These are phyloP conservation scores for Podospora sp. DNA, from an alignment of 495 filamentous ascomycete genomes.

Conservation along the genomic window DNA sequence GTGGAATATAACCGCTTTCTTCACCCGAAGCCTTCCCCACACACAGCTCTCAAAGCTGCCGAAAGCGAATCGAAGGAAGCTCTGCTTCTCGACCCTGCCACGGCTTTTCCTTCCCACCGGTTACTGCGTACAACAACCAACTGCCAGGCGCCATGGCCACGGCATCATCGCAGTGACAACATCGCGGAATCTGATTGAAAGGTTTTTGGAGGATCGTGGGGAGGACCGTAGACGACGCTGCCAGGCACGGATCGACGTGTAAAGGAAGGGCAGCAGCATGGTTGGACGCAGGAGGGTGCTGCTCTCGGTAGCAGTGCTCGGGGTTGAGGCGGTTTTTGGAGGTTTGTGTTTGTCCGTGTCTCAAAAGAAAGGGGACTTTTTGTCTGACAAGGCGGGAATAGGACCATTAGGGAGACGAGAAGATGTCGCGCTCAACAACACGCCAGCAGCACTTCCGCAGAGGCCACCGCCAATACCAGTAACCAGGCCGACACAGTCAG, in stretches of 20 bases:
- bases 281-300: constrained; percentile 33
- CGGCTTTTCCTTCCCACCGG: not conserved
- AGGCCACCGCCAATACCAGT: not conserved
- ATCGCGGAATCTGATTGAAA: constrained; percentile 6
- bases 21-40: constrained; percentile 17
- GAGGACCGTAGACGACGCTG: not conserved
- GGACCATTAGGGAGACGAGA: constrained; percentile 9
- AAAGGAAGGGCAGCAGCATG: constrained; percentile 29
- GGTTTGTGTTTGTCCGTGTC: constrained; percentile 19
- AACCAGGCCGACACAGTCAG: not conserved
- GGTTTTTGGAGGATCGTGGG: no score
- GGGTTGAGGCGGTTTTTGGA: constrained; percentile 31
- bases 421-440: not conserved
- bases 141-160: constrained; percentile 25
- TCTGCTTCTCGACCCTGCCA: constrained; percentile 4
- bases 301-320: constrained; percentile 38
- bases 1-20: constrained; percentile 23
- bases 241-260: constrained; percentile 2
- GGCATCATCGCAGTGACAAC: constrained; percentile 23
- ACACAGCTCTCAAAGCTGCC: not conserved
- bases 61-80: constrained; percentile 1
- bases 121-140: not conserved
- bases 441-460: not conserved
- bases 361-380: not conserved
- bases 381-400: constrained; percentile 4